These are phyloP conservation scores for Pythium guiyangense DNA, from an alignment of 352 stramenopile species.

Conservation along the genomic window DNA sequence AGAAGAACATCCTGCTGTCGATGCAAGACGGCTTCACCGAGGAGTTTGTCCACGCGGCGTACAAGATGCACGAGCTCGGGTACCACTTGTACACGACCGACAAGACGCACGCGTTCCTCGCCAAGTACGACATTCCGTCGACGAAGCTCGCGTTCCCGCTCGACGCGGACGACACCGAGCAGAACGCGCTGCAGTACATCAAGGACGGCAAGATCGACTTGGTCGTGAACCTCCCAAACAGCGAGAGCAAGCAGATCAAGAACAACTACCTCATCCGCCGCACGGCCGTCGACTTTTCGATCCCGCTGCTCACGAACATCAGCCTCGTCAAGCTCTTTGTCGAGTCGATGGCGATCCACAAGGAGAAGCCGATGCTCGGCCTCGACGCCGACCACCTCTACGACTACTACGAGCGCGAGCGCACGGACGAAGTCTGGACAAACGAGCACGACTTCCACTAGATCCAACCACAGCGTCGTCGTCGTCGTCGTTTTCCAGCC, in stretches of 20 bases:
- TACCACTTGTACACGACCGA: slow-evolving; percentile 95
- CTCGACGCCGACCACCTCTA: slow-evolving; percentile 95
- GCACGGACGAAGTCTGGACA: slow-evolving; percentile 91
- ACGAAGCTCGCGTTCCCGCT: slow-evolving; percentile 82
- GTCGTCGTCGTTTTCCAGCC: background rate
- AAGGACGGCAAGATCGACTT: slow-evolving; percentile 94
- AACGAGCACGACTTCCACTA: slow-evolving; percentile 95
- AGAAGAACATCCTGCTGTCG: slow-evolving; percentile 96
- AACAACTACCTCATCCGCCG: slow-evolving; percentile 93
- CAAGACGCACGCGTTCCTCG: slow-evolving; percentile 88
- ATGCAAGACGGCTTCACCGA: slow-evolving; percentile 94
- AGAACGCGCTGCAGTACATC: slow-evolving; percentile 89
- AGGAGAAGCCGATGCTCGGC: slow-evolving; percentile 89
- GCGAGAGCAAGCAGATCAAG: slow-evolving; percentile 82
- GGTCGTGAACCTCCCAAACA: slow-evolving; percentile 91
- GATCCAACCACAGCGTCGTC: background rate
- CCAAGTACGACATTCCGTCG: slow-evolving; percentile 85
- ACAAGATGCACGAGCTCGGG: slow-evolving; percentile 94
- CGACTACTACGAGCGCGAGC: slow-evolving; percentile 96
- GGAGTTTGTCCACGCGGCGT: slow-evolving; percentile 94
- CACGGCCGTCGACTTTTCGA: slow-evolving; percentile 90
- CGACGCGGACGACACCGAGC: slow-evolving; percentile 47
- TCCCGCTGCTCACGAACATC: slow-evolving; percentile 90
- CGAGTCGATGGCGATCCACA: slow-evolving; percentile 90
- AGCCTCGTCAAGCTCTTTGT: slow-evolving; percentile 92